Conservation (phyloP, 768 basidiomycete species). For the Kwoniella sp. region DNA sequence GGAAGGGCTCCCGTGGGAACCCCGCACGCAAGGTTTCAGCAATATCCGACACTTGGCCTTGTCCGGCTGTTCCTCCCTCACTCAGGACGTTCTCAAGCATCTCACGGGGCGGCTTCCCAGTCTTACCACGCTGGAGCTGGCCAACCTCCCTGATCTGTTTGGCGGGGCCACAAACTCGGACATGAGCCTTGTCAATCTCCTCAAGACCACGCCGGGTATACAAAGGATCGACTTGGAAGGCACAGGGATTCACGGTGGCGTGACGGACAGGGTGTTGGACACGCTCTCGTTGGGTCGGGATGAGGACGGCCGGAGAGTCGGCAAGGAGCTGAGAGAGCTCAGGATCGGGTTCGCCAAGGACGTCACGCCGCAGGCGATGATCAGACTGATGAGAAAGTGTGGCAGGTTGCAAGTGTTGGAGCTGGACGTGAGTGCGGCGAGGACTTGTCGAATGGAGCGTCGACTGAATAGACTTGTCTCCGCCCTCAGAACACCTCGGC, state of each 20-base stretch:
- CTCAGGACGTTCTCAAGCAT: conserved; percentile 69
- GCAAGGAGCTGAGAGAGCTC: conserved; percentile 25
- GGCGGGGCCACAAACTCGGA: conserved; percentile 54
- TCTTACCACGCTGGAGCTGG: conserved; percentile 74
- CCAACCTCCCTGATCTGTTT: conserved; percentile 65
- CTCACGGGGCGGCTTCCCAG: conserved; percentile 66
- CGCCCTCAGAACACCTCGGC: conserved; percentile 31
- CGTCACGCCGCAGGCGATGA: conserved; percentile 63
- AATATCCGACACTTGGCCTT: conserved; percentile 68
- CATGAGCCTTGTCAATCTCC: conserved; percentile 57
- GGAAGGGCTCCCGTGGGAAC: conserved; percentile 69
- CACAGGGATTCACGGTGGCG: conserved; percentile 55
- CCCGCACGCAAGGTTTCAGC: no score
- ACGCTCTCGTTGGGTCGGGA: conserved; percentile 57
- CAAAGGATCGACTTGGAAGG: conserved; percentile 81
- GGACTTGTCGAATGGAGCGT: background rate
- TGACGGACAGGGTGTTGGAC: conserved; percentile 68
- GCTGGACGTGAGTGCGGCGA: conserved; percentile 56
- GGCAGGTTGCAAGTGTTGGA: conserved; percentile 63
- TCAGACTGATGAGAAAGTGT: conserved; percentile 63
- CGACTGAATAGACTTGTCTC: background rate
- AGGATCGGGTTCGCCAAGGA: conserved; percentile 57
- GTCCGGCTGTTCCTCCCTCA: conserved; percentile 66
- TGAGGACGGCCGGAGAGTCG: conserved; percentile 16
- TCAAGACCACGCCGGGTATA: conserved; percentile 66